These are phyloP conservation scores for Leccinum pallidistipes DNA, from an alignment of 1,284 basidiomycete species.

Conservation along the genomic window DNA sequence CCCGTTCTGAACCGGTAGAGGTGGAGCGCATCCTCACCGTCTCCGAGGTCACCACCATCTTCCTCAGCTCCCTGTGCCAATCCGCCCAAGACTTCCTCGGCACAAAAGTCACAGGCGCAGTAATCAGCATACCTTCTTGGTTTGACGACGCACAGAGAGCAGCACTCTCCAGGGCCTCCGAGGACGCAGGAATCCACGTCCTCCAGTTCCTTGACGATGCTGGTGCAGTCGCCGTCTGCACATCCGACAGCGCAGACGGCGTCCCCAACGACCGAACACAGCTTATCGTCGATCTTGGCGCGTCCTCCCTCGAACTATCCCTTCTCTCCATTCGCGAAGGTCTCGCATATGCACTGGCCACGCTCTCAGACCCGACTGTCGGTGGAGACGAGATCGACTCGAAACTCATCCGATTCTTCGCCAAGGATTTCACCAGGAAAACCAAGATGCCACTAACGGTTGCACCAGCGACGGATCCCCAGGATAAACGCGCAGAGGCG, in stretches of 20 bases:
- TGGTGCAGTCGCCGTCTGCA: slow-evolving; percentile 69
- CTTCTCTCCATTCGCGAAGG: slow-evolving; percentile 70
- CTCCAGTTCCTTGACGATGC: slow-evolving; percentile 86
- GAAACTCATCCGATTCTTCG: slow-evolving; percentile 88
- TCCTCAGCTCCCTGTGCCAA: slow-evolving; percentile 81
- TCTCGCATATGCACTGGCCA: slow-evolving; percentile 58
- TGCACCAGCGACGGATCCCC: slow-evolving; percentile 54
- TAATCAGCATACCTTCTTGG: slow-evolving; percentile 81
- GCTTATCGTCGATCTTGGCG: slow-evolving; percentile 71
- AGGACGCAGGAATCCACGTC: slow-evolving; percentile 82
- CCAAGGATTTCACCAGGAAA: slow-evolving; percentile 98
- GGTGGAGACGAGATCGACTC: slow-evolving; percentile 75
- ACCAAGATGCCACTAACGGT: slow-evolving; percentile 78
- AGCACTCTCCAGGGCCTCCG: slow-evolving; percentile 74
- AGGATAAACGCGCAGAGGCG: slow-evolving; percentile 87
- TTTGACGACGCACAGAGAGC: slow-evolving; percentile 71
- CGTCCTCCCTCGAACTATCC: slow-evolving; percentile 60
- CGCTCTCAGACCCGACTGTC: slow-evolving; percentile 45
- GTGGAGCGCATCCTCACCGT: slow-evolving; percentile 80
- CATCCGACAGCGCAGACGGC: slow-evolving; percentile 48
- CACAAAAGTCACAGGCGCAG: slow-evolving; percentile 76
- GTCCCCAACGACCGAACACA: slow-evolving; percentile 60
- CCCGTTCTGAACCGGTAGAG: slow-evolving; percentile 77
- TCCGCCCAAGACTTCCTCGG: slow-evolving; percentile 96
- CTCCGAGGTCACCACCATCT: slow-evolving; percentile 84